Evolutionary conservation across 116 monocot species (phyloP), one percentile per base, ranked within the genome.

Genomic region (Papilionanthe hybrid): DNA sequence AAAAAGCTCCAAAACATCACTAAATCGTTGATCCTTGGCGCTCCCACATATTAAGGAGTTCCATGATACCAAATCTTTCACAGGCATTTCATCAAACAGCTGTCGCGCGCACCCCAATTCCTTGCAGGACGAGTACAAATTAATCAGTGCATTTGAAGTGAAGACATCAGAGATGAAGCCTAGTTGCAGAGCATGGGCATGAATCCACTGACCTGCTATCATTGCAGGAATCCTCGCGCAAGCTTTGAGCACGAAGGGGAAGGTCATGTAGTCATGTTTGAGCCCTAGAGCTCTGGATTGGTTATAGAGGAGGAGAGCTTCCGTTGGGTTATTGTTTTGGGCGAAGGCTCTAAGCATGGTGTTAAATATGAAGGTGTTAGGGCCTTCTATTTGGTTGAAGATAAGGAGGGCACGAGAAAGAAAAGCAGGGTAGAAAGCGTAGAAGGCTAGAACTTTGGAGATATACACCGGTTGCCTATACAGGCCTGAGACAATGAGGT

Each of bases 31-130:
- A 2, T 20, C 6, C 25, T 83, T 82, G 19, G 74, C 65, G 45
- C 80, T 85, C 29, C 83, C 85, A 65, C 83, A 81, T 30, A 88
- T 81, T 55, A 88, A 37, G 5, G 83, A 81, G 79, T 88, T 88
- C 85, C 88, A 88, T n/a, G 88, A 83, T 25, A 88, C 88, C 23
- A 85, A 78, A 72, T 88, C 85, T 72, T 75, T 85, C 0, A 83
- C 49, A 9, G 50, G 25, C 88, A 88, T 85, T 76, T 32, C 32
- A 32, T 32, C 32, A 32, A 32, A 32, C 32, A 32, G 2, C 32
- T 32, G 32, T 13, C 71, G 66, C 19, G 88, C 85, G 45, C 8
- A 48, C 9, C 32, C 15, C 55, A 85, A 25, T 32, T 85, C 67
- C 3, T 78, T 73, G 15, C 77, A 82, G 0, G 79, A 53, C 13